Conservation (phyloP, 148 eudicot genomes). For the Vaccinium vitisidaea region DNA sequence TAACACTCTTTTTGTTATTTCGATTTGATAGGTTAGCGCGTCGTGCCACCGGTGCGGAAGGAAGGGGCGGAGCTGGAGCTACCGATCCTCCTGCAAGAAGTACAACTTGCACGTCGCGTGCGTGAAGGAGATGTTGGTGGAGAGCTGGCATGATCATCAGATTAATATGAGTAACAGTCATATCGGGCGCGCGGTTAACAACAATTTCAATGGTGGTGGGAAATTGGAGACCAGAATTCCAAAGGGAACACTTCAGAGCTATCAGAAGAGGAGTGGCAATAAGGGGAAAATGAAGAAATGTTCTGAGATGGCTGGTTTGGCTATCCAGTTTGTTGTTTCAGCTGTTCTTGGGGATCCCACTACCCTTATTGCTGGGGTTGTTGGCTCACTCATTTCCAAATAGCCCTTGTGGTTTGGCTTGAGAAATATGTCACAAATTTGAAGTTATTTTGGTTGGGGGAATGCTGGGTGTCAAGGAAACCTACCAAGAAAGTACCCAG, state of each 20-base stretch:
- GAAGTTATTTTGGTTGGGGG: too few relatives aligned
- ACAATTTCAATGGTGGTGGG: constrained; percentile 10
- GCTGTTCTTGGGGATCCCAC: constrained; percentile 98
- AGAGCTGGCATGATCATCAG: constrained; percentile 68
- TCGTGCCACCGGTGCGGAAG: constrained; percentile 80
- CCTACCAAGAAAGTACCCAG: too few relatives aligned
- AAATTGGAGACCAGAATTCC: constrained; percentile 41
- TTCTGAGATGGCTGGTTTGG: constrained; percentile 81
- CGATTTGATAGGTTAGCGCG: constrained; percentile 33
- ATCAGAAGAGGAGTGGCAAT: constrained; percentile 35
- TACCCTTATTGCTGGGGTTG: constrained; percentile 73
- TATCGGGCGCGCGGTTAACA: background rate
- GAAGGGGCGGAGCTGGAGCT: constrained; percentile 91
- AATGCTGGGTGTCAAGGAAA: too few relatives aligned
- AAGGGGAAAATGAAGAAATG: constrained; percentile 67
- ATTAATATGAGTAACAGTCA: constrained; percentile 1
- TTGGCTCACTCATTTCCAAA: constrained; percentile 71
- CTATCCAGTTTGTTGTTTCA: constrained; percentile 76
- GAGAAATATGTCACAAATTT: too few relatives aligned
- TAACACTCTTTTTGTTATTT: background rate
- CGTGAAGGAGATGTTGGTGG: constrained; percentile 85
- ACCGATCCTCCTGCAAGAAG: constrained; percentile 76
- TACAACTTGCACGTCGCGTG: constrained; percentile 89
- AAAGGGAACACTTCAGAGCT: constrained; percentile 46
- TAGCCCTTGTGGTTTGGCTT: constrained; percentile 11